Evolutionary conservation across 306 rosid genomes (phyloP), one percentile per base, ranked within the genome.

Genomic region (Sphenostylis stenocarpa): DNA sequence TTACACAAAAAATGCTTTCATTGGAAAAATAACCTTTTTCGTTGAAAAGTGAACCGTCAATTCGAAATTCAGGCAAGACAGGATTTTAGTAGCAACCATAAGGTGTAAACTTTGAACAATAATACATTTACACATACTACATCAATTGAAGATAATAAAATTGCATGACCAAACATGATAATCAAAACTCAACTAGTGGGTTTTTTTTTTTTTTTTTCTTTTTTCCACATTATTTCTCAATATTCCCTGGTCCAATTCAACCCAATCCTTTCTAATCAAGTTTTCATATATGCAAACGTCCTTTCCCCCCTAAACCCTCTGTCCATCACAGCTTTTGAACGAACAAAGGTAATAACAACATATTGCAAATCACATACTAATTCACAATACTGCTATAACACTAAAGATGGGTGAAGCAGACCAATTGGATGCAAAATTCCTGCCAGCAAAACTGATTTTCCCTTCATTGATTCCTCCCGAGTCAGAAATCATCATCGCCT

Each of bases 331-430:
- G 75, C 70, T 86, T 80, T 69, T 53, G 55, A 83, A 82, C 58
- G 87, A 85, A 81, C 84, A 80, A 70, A 80, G 80, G 80, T 41
- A 74, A 80, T 36, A 72, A 82, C 75, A 76, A 82, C 72, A 86
- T 85, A 74, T 73, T 72, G 81, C 84, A 82, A 80, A 86, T 72
- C 83, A 62, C 81, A 85, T 24, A 55, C 81, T 63, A 85, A 86
- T 85, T 86, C 93, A 88, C 93, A 78, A 89, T 88, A 69, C 86
- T 74, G 60, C 87, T 74, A 80, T 72, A 85, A 75, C 31, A 72
- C 63, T 66, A 80, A 64, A 70, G 63, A 82, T 36, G 85, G 76
- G 62, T 68, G 81, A 82, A 70, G 78, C 53, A 77, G 86, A 84
- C 75, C 75, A 75, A 66, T 65, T 79, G 77, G 68, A 76, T 36